Base-by-base conservation (phyloP, 2,329 filamentous ascomycete species). In the Colletotrichum sansevieriae region DNA sequence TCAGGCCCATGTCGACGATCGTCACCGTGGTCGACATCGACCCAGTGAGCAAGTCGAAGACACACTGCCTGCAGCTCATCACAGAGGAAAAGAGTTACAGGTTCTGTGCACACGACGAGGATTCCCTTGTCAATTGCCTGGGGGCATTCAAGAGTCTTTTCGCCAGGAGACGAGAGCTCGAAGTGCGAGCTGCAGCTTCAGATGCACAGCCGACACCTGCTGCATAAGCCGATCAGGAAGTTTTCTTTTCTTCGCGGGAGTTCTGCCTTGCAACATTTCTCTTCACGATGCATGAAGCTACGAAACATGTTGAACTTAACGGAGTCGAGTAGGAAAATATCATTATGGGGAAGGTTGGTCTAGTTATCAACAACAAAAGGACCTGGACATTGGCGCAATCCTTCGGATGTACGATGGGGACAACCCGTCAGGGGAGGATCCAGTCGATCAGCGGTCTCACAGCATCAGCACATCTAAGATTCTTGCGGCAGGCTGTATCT, bases 21-120 rank as follows among this genome's bases (percentile, higher is more conserved):
- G 91, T 98, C 74, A 93, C 97, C 73, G 95, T 93, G 1, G 95
- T 98, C 22, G 96, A 98, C 75, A 93, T 97, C 63, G 94, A 98
- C 73, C 91, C 95, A 0, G 83, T 97, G 71, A 95, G 92, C 75
- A 91, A 88, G 75, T 96, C 90, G 73, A 98, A 97, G 82, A 87
- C 86, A 54, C 90, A 92, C 76, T 98, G 96, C 79, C 85, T 98
- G 77, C 95, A 98, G 79, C 87, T 98, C 74, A 97, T 99, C 75
- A 93, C 92, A 41, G 95, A 98, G 74, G 95, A 98, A 76, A 96
- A 94, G 81, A 92, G 88, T 63, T 93, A 91, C 74, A 88, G 91
- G 35, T 92, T 96, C 72, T 93, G 91, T 76, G 89, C 94, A 0
- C 84, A 88, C 20, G 90, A 93, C 74, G 96, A 99, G 78, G 94